Percentiles rank a stretch among this genome's conserved stretches.
phyloP scores from a whole-genome alignment of 176 grass and related monocot species.

The Oryza australiensis region DNA sequence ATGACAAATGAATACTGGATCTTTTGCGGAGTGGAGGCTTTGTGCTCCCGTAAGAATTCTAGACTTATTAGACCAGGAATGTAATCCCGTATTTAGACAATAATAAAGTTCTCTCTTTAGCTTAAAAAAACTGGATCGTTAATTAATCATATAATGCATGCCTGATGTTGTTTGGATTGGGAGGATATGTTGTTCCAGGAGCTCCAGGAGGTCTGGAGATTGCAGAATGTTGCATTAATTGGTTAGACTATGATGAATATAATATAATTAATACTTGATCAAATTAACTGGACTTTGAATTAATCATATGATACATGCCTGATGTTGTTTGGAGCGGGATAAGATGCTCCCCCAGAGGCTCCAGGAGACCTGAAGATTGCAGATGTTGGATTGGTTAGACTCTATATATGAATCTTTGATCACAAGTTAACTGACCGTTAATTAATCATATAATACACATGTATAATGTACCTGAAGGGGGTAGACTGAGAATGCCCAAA shows the following conservation, averaged over 20 bases:
- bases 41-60: too few relatives aligned
- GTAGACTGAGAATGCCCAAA: neutral
- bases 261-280: too few relatives aligned
- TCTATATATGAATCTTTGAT: neutral
- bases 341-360: neutral
- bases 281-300: too few relatives aligned
- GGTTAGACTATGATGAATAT: neutral
- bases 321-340: neutral
- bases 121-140: too few relatives aligned
- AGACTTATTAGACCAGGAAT: too few relatives aligned
- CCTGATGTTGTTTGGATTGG: neutral
- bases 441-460: neutral
- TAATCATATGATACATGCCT: too few relatives aligned
- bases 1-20: too few relatives aligned
- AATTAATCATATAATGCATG: neutral
- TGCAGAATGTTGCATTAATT: neutral
- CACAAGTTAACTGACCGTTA: neutral
- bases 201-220: neutral
- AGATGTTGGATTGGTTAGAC: neutral
- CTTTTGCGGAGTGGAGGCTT: too few relatives aligned
- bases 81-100: too few relatives aligned
- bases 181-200: neutral
- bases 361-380: neutral
- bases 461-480: neutral
- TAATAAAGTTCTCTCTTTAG: too few relatives aligned